Percentiles rank a stretch among this genome's conserved stretches.
These are phyloP conservation scores for Penicillium herquei DNA, from an alignment of 495 filamentous ascomycete species.

Conservation along the genomic window DNA sequence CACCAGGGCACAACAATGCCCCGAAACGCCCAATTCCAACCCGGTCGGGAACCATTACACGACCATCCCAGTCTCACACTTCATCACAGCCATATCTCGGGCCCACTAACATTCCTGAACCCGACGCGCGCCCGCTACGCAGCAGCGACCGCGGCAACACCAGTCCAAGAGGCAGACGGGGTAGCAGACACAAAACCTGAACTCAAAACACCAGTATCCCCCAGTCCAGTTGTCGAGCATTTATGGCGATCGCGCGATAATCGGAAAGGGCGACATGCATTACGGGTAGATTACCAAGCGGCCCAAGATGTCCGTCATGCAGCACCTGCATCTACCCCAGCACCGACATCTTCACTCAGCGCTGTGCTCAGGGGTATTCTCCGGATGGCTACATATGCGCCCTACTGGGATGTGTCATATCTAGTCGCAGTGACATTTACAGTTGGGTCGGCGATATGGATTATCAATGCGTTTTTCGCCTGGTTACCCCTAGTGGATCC, in stretches of 20 bases:
- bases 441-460: conserved; percentile 62
- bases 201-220: conserved; percentile 5
- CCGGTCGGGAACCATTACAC: conserved; percentile 15
- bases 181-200: neutral
- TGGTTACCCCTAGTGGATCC: conserved; percentile 60
- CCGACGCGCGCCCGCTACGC: conserved; percentile 21
- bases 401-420: conserved; percentile 69
- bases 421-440: conserved; percentile 66
- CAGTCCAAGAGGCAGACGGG: neutral
- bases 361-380: conserved; percentile 43
- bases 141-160: neutral
- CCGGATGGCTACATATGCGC: conserved; percentile 57
- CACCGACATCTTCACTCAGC: conserved; percentile 38
- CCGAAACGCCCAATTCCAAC: conserved; percentile 18
- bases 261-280: conserved; percentile 65
- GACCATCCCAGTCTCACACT: conserved; percentile 13
- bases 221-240: conserved; percentile 27
- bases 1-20: conserved; percentile 8
- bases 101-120: conserved; percentile 23
- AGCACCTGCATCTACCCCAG: conserved; percentile 31
- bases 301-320: neutral
- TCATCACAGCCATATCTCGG: conserved; percentile 16
- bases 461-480: conserved; percentile 67
- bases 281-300: conserved; percentile 41
- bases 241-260: conserved; percentile 68